Percentiles rank a stretch among this genome's conserved stretches.
Evolutionary conservation across 2,329 filamentous ascomycete species (phyloP).

Genomic region (Curvularia eragrostidis): DNA sequence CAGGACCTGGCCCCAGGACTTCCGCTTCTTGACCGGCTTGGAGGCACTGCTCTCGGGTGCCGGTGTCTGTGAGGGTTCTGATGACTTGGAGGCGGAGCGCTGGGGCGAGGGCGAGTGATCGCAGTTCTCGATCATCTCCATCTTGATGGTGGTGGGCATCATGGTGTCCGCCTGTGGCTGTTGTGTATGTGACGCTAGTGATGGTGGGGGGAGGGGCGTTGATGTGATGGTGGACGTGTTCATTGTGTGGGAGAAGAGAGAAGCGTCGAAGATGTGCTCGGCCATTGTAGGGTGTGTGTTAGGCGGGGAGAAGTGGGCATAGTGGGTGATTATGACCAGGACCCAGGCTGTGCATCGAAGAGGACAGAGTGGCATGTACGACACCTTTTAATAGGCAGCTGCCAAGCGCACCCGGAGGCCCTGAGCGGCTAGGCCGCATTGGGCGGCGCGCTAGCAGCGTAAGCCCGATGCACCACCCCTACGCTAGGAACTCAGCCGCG

Average conservation of each 20-base stretch:
- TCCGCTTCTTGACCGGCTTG: constrained; percentile 87
- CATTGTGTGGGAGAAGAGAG: constrained; percentile 31
- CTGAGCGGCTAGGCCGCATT: constrained; percentile 25
- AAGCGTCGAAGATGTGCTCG: constrained; percentile 33
- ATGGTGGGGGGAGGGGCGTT: constrained; percentile 1
- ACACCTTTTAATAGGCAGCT: constrained; percentile 47
- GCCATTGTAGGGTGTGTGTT: constrained; percentile 35
- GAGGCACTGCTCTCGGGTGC: constrained; percentile 31
- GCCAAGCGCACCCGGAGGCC: constrained; percentile 21
- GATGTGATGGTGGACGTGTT: constrained; percentile 29
- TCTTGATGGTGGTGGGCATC: constrained; percentile 49
- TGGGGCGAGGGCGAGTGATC: constrained; percentile 34
- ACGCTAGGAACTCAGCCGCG: constrained; percentile 33
- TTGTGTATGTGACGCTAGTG: constrained; percentile 18
- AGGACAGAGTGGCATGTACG: constrained; percentile 41
- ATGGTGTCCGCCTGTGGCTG: constrained; percentile 17
- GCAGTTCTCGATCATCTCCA: constrained; percentile 50
- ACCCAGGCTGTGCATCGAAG: constrained; percentile 36
- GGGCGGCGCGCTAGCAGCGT: constrained; percentile 11
- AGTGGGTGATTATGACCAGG: constrained; percentile 35
- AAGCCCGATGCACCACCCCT: constrained; percentile 22
- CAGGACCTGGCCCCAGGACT: constrained; percentile 97
- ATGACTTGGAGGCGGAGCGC: constrained; percentile 22
- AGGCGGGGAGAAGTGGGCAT: constrained; percentile 43
- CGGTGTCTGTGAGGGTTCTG: constrained; percentile 30